Base-by-base conservation (phyloP, 2,329 filamentous ascomycete genomes). In the Diaporthe vexans region DNA sequence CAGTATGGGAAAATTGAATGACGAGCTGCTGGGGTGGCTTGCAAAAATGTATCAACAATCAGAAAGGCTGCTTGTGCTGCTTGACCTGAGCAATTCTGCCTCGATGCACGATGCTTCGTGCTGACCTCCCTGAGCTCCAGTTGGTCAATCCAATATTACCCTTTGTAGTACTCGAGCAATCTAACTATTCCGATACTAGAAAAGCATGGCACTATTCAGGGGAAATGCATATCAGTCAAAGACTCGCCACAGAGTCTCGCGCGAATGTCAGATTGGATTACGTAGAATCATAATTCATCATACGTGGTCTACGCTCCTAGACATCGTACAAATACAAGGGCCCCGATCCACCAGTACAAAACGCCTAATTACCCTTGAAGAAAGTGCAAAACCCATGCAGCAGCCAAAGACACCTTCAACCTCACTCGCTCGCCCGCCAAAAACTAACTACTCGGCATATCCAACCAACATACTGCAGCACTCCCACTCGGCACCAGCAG, bases 401-500 rank as follows among this genome's bases (percentile, higher is more conserved):
- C 37, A 33, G 15, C 15, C 35, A 24, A 61, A 26, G 24, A 29
- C 7, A 19, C 37, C 37, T 7, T 6, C 29, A 17, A 29, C 21
- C 10, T 26, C 29, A 1, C 21, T 10, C 43, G 11, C 11, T 3
- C 11, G 10, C 2, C 35, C 35, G 10, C 29, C 0, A 5, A 52
- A 21, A 15, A 8, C 8, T 8, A 52, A 24, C 65, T 52, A 76
- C 67, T 76, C 75, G 7, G 75, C 75, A 72, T 75, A 76, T 1
- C 73, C 75, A 52, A 76, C 75, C 70, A 76, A 9, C 75, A 75
- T 61, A 21, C 70, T 74, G 63, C 74, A 75, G 54, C 73, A 76
- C 58, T 83, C 81, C 81, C 82, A 84, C 76, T 84, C 82, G 24
- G 81, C 82, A 15, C 82, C 82, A 0, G 82, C 82, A 6, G 79